A percentile compares a stretch with the other conserved stretches of the same genome.
Conservation (phyloP, 2,329 filamentous ascomycete genomes). For the Lomentospora prolificans region DNA sequence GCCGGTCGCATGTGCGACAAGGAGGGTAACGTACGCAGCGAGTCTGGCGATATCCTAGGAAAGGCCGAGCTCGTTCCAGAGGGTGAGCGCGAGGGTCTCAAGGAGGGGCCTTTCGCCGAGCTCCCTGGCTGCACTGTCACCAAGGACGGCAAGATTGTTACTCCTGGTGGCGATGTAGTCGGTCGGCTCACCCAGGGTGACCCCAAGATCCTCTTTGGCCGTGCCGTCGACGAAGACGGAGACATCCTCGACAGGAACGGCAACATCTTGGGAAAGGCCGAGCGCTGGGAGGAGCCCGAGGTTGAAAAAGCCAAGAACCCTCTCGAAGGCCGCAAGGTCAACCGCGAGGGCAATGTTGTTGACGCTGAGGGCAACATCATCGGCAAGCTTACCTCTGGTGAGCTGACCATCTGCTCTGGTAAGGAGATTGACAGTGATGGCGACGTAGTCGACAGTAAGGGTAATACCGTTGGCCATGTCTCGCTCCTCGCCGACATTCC, state of each 20-base stretch:
- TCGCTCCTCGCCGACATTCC: constrained; percentile 54
- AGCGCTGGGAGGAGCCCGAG: constrained; percentile 48
- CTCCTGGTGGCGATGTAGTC: constrained; percentile 58
- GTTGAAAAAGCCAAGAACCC: constrained; percentile 42
- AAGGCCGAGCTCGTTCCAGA: constrained; percentile 58
- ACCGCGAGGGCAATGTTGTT: constrained; percentile 48
- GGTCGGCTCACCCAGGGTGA: constrained; percentile 65
- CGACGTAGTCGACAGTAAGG: constrained; percentile 61
- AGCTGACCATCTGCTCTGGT: constrained; percentile 52
- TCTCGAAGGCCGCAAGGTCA: constrained; percentile 44
- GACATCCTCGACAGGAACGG: constrained; percentile 72
- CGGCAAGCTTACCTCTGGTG: constrained; percentile 60
- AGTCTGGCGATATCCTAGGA: constrained; percentile 61
- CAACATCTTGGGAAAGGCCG: constrained; percentile 46
- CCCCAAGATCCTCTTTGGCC: constrained; percentile 60
- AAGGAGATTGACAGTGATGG: constrained; percentile 63
- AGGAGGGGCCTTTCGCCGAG: constrained; percentile 61
- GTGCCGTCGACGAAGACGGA: constrained; percentile 69
- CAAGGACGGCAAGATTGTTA: constrained; percentile 61
- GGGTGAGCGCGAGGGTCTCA: constrained; percentile 50
- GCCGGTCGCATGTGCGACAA: constrained; percentile 62
- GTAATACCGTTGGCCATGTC: constrained; percentile 56
- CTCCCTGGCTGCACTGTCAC: constrained; percentile 54
- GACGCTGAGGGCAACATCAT: constrained; percentile 51
- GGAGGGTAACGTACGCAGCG: constrained; percentile 61